These are phyloP conservation scores for Microbotryomycetes sp. DNA, from an alignment of 1,284 basidiomycete genomes.

Conservation along the genomic window DNA sequence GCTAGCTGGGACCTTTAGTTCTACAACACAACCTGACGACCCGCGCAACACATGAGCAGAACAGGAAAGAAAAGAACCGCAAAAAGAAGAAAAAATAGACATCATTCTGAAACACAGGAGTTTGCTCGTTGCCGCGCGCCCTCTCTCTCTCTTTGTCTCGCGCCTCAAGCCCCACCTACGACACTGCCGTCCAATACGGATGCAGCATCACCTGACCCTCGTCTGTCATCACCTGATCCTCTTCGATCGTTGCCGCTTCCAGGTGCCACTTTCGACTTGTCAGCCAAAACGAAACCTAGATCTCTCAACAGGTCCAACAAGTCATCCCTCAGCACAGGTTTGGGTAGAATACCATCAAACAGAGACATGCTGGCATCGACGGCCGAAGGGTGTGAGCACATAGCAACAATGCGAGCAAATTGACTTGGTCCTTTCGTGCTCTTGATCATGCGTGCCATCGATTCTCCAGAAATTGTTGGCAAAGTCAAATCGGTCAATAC, in stretches of 20 bases:
- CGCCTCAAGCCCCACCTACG: not conserved
- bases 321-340: slow-evolving; percentile 24
- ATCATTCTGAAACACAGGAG: not conserved
- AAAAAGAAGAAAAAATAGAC: not conserved
- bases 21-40: too few relatives aligned
- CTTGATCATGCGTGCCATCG: slow-evolving; percentile 86
- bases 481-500: slow-evolving; percentile 48
- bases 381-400: slow-evolving; percentile 45
- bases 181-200: not conserved
- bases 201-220: slow-evolving; percentile 7
- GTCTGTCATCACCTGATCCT: slow-evolving; percentile 3
- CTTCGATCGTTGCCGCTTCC: slow-evolving; percentile 1
- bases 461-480: slow-evolving; percentile 57
- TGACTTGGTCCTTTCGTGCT: slow-evolving; percentile 88
- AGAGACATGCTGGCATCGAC: slow-evolving; percentile 55
- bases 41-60: slow-evolving; percentile 2
- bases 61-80: not conserved
- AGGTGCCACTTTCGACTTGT: not conserved
- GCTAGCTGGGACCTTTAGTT: not conserved
- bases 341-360: slow-evolving; percentile 72
- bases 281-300: not conserved
- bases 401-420: slow-evolving; percentile 81
- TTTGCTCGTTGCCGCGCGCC: not conserved
- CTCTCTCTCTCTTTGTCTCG: not conserved
- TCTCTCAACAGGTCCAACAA: slow-evolving; percentile 4